phyloP scores from a whole-genome alignment of 805 yeast species.

The Metschnikowia bowlesiae region DNA sequence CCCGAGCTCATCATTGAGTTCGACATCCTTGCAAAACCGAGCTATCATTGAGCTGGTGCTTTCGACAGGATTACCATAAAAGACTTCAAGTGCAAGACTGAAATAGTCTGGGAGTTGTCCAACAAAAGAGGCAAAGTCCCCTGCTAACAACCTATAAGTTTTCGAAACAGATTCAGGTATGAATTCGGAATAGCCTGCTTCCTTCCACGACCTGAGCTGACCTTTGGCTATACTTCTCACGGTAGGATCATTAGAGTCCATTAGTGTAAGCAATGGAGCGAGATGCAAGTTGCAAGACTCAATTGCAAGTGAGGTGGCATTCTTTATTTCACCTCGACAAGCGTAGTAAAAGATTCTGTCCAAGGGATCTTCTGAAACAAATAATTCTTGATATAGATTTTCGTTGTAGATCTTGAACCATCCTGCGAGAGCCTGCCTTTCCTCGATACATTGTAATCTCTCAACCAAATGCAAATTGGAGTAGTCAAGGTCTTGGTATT shows the following conservation, averaged over 20 bases:
- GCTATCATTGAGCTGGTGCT: constrained; percentile 7
- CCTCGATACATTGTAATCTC: constrained; percentile 19
- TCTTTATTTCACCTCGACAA: constrained; percentile 51
- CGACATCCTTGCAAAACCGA: not conserved
- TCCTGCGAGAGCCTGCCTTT: constrained; percentile 43
- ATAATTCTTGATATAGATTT: constrained; percentile 31
- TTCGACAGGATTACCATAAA: constrained; percentile 48
- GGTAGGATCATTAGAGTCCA: constrained; percentile 65
- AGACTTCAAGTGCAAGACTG: constrained; percentile 53
- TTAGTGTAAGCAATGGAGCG: constrained; percentile 60
- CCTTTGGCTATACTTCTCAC: constrained; percentile 51
- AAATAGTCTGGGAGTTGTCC: constrained; percentile 62
- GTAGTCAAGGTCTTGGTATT: constrained; percentile 9
- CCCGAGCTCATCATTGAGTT: not conserved
- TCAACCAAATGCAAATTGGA: constrained; percentile 11
- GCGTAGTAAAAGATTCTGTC: constrained; percentile 49
- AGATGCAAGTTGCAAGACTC: constrained; percentile 63
- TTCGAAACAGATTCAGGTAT: constrained; percentile 55
- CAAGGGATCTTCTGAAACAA: not conserved
- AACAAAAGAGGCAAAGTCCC: constrained; percentile 38
- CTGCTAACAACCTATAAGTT: constrained; percentile 62
- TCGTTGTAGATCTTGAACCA: constrained; percentile 55
- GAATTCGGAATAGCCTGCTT: constrained; percentile 31
- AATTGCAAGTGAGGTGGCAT: constrained; percentile 61
- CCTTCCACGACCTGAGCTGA: constrained; percentile 68